Base-by-base conservation (phyloP, 192 early-diverging fungal species). In the Umbelopsis ramanniana region DNA sequence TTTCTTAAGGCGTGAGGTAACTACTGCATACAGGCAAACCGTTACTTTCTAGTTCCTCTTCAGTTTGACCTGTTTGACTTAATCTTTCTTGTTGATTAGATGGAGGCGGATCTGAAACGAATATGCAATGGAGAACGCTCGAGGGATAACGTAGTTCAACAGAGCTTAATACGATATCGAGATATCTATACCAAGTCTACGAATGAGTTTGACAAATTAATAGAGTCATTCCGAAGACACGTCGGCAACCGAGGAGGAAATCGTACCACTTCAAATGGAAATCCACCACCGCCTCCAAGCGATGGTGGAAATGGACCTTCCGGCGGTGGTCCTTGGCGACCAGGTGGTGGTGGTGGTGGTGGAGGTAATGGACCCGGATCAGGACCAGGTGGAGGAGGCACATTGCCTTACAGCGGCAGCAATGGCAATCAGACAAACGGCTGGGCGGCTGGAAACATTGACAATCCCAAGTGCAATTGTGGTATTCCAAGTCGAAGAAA, bases 1-100 rank as follows among this genome's bases (percentile, higher is more conserved):
- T 0, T 88, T 90, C 68, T 76, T 99, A 74, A 88, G 96, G 14
- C 86, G 91, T 69, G 82, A 91, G 84, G 92, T 91, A 80, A 69
- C 24, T 33, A 38, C 10, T 52, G 15, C 23, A 33, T 29, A n/a
- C n/a, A n/a, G n/a, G n/a, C n/a, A 29, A 29, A 29, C 29, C 29
- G 29, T 29, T 3, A n/a, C n/a, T n/a, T n/a, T n/a, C n/a, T n/a
- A 3, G 29, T 29, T 29, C 29, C 29, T 29, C 29, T 2, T 29
- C 29, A 29, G 1, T 29, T 29, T 29, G 29, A 29, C 29, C 29
- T 29, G 40, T 23, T 48, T 50, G 0, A 38, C 46, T 70, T 21
- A 45, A 43, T 46, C 7, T 79, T 50, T 53, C 26, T 73, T 12
- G 40, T 17, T 63, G 1, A 47, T 81, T 72, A 87, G 90, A 90